Conservation (phyloP, 768 basidiomycete species). For the Panus rudis region DNA sequence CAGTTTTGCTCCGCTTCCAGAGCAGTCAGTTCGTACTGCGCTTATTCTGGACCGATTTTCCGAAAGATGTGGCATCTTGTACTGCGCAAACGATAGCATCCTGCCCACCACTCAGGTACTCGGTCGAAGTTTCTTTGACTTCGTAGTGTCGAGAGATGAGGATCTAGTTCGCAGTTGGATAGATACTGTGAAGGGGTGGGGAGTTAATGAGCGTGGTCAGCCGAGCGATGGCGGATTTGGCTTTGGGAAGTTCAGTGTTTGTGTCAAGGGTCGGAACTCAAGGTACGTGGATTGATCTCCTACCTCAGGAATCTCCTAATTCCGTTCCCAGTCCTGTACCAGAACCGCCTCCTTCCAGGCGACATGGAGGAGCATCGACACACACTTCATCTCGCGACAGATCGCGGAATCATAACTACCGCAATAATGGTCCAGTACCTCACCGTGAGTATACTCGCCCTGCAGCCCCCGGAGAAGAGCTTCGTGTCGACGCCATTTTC, state of each 20-base stretch:
- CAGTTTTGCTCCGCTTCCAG: constrained; percentile 56
- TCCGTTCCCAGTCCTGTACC: no score
- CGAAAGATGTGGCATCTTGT: constrained; percentile 53
- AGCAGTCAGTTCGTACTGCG: constrained; percentile 69
- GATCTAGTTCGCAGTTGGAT: constrained; percentile 65
- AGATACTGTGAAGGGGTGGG: constrained; percentile 73
- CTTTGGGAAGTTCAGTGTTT: constrained; percentile 62
- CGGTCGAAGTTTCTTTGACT: constrained; percentile 69
- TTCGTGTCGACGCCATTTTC: constrained; percentile 73
- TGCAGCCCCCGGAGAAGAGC: constrained; percentile 27
- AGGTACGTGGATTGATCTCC: constrained; percentile 30
- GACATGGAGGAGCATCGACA: no score
- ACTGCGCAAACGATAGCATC: constrained; percentile 70
- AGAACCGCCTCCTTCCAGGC: no score
- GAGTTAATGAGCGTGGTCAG: constrained; percentile 77
- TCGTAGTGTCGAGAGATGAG: constrained; percentile 60
- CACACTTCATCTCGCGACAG: no score
- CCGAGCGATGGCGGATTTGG: constrained; percentile 83
- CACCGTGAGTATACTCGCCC: not conserved
- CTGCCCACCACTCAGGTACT: constrained; percentile 52
- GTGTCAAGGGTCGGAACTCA: constrained; percentile 55
- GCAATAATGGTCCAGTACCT: not conserved
- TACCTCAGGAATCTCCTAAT: no score
- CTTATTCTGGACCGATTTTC: constrained; percentile 78
- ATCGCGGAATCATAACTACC: not conserved